These are phyloP conservation scores for Avena sativa DNA, from an alignment of 176 grass and related monocot genomes.

Conservation along the genomic window DNA sequence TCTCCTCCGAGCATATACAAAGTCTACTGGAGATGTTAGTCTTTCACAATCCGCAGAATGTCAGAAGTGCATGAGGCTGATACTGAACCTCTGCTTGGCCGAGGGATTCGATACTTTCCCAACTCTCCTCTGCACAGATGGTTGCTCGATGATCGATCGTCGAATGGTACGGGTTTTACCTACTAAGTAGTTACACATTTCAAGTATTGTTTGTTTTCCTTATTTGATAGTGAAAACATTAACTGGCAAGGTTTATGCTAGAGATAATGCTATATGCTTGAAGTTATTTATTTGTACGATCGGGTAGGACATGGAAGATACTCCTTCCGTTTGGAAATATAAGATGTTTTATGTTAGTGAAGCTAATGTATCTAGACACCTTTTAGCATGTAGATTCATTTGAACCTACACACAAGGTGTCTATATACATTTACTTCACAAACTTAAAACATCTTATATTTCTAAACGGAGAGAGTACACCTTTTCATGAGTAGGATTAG, in stretches of 20 bases:
- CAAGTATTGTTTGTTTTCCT: neutral
- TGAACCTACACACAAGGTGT: too few species aligned
- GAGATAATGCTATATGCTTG: neutral
- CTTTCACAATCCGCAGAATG: conserved; percentile 76
- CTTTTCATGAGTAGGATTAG: too few species aligned
- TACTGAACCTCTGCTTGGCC: too few species aligned
- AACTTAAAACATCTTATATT: too few species aligned
- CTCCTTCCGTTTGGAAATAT: too few species aligned
- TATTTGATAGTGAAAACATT: conserved; percentile 5
- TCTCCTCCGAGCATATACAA: conserved; percentile 92
- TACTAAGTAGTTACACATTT: neutral
- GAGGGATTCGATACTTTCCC: conserved; percentile 81
- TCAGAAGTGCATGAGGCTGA: conserved; percentile 66
- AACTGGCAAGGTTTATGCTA: neutral
- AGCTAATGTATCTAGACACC: too few species aligned
- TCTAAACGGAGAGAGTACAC: too few species aligned
- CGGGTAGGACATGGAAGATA: too few species aligned
- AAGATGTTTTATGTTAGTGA: too few species aligned
- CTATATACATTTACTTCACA: too few species aligned
- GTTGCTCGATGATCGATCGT: conserved; percentile 91
- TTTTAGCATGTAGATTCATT: too few species aligned
- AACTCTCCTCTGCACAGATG: conserved; percentile 86
- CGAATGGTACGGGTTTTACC: conserved; percentile 71
- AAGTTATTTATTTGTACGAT: neutral
- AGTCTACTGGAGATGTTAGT: conserved; percentile 72